These are phyloP conservation scores for Phialophora chinensis DNA, from an alignment of 2,329 filamentous ascomycete genomes.

Conservation along the genomic window DNA sequence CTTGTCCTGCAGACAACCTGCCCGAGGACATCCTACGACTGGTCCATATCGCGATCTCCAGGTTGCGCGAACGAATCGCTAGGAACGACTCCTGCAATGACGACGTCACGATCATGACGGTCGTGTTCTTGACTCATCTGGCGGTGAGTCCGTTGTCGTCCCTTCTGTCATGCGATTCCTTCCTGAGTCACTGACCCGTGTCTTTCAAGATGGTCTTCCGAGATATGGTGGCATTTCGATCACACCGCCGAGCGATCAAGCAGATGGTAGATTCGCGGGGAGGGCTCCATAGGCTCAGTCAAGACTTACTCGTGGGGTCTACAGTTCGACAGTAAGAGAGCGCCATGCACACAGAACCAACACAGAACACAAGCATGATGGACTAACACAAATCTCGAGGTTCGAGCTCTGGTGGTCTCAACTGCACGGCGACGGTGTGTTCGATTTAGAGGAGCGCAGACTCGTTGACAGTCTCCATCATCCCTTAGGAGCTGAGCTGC, in stretches of 20 bases:
- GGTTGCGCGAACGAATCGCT: constrained; percentile 3
- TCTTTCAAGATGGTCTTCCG: constrained; percentile 5
- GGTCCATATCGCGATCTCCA: constrained; percentile 9
- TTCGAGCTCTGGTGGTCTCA: constrained; percentile 8
- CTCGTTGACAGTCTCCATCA: neutral
- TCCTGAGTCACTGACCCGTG: too few relatives aligned
- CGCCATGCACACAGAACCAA: too few relatives aligned
- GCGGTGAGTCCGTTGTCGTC: constrained; percentile 4
- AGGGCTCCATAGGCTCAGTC: neutral
- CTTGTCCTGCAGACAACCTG: neutral
- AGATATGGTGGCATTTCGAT: constrained; percentile 9
- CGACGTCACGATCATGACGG: constrained; percentile 8
- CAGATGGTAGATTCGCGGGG: constrained; percentile 7
- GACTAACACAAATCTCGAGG: neutral
- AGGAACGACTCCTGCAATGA: constrained; percentile 5
- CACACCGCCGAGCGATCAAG: constrained; percentile 6
- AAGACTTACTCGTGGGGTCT: neutral
- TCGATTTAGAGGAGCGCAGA: neutral
- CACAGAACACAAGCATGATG: too few relatives aligned
- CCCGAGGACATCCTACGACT: constrained; percentile 1
- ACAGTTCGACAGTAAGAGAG: constrained; percentile 8
- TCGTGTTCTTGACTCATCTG: constrained; percentile 14
- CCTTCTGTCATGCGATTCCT: too few relatives aligned
- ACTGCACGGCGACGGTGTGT: constrained; percentile 5
- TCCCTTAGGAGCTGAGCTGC: neutral